Base-by-base conservation (phyloP, 2,329 filamentous ascomycete genomes). In the Apiospora kogelbergensis region DNA sequence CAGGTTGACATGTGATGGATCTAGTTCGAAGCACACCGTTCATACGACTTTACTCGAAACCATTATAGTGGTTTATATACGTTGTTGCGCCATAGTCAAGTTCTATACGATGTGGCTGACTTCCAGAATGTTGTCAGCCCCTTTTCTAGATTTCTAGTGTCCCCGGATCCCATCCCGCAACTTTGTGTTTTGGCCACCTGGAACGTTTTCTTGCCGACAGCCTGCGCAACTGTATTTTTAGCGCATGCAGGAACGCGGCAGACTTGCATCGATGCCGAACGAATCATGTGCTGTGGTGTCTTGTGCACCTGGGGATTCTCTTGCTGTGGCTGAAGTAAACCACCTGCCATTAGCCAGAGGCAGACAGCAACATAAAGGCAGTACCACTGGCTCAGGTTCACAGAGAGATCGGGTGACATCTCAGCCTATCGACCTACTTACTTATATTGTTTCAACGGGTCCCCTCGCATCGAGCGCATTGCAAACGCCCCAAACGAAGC, bases 181-280 rank as follows among this genome's bases (percentile, higher is more conserved):
- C 53, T 60, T 60, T 60, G 26, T 60, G 53, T 60, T 33, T 37
- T 60, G 53, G 53, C 53, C 53, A 60, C 53, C 53, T 60, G 30
- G 53, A 60, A 37, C 53, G 30, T 60, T 60, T 60, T 60, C 48
- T n/a, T 30, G 24, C 48, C 46, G 40, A 42, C n/a, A 48, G 45
- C 46, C 48, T 60, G 53, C 53, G 20, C 53, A 60, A 37, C 53
- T 37, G 53, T 60, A 60, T 37, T 60, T 37, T 60, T 37, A 60
- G 53, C 53, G 53, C 30, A 60, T 60, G 53, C 53, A 60, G 53
- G 53, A 60, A 60, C 53, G 30, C 53, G 53, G 53, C 26, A 60
- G 53, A 60, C 53, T 30, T 60, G 53, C 53, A 60, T 60, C 30
- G 53, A 20, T 37, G 17, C 20, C 53, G 53, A 11, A 60, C 53